Conservation (phyloP, 2,329 filamentous ascomycete species). For the Pseudodiploospora longispora region DNA sequence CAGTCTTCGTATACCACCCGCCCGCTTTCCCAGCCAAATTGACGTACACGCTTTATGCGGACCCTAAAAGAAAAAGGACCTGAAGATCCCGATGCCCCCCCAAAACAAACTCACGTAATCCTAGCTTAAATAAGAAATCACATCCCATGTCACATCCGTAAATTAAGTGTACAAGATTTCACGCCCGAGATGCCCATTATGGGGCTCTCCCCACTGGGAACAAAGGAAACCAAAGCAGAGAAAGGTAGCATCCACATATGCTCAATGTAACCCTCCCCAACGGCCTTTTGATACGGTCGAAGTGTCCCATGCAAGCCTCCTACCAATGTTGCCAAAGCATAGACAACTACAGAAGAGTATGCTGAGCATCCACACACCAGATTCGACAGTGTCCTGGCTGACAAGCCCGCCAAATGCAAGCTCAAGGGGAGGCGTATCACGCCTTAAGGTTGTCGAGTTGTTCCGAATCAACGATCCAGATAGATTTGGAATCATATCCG, state of each 20-base stretch:
- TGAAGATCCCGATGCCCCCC: no score
- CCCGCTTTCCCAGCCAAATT: no score
- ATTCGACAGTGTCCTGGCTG: slow-evolving; percentile 57
- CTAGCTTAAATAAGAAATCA: no score
- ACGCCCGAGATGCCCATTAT: no score
- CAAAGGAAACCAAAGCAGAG: no score
- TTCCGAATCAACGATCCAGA: slow-evolving; percentile 30
- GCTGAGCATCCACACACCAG: slow-evolving; percentile 82
- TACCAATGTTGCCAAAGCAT: slow-evolving; percentile 92
- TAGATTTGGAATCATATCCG: slow-evolving; percentile 67
- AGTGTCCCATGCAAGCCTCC: slow-evolving; percentile 57
- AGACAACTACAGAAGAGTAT: slow-evolving; percentile 92
- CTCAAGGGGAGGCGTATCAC: slow-evolving; percentile 10
- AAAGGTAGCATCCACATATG: neutral
- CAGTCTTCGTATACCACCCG: no score
- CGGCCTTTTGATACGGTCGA: slow-evolving; percentile 34
- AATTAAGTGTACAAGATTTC: no score
- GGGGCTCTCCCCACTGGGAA: no score
- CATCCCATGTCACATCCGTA: no score
- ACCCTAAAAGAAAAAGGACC: no score
- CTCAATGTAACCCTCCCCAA: slow-evolving; percentile 35
- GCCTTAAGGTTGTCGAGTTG: slow-evolving; percentile 14
- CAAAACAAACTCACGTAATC: no score
- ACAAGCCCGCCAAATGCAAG: slow-evolving; percentile 42
- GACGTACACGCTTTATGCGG: no score